Evolutionary conservation across 495 filamentous ascomycete species (phyloP), one percentile per base, ranked within the genome.

Genomic region (Podospora australis): DNA sequence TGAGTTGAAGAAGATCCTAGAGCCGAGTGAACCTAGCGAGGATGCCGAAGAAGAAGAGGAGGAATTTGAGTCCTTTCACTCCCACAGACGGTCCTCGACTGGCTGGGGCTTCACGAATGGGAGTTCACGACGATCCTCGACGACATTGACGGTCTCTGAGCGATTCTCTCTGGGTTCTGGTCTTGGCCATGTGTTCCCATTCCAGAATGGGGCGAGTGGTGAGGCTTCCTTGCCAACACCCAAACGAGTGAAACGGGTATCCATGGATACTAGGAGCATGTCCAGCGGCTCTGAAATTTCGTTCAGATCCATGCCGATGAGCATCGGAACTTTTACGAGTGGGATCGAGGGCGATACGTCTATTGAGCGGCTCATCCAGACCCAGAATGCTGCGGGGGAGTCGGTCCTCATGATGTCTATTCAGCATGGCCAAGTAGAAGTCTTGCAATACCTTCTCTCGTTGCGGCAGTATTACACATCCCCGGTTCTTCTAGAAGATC

Each of bases 321-420:
- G 87, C 28, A 69, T 90, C 35, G 81, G 81, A 35, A 92, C 88
- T 3, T 75, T 78, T 30, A 73, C 74, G 4, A 87, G 83, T 53
- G 79, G 74, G 4, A 78, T 91, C 24, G 88, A 94, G 67, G 87
- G 88, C 4, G 90, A 95, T 58, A 86, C 81, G 6, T 94, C 88
- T 1, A 82, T 89, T 47, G 87, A 90, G 62, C 84, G 79, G 6
- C 68, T 96, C 5, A 78, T 85, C 3, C 83, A 87, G 57, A 95
- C 89, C 0, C 86, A 92, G 56, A 83, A 90, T 55, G 72, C 78
- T 16, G 76, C 80, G 22, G 91, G 92, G 2, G 84, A 95, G 58
- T 95, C 90, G 4, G 78, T 96, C 16, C 77, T 81, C 13, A 99
- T 97, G 94, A 97, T 99, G 90, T 89, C 91, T 6, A 78, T 96